Percentiles rank a stretch among this genome's conserved stretches.
These are phyloP conservation scores for Candida insectalens DNA, from an alignment of 805 yeast genomes.

Conservation along the genomic window DNA sequence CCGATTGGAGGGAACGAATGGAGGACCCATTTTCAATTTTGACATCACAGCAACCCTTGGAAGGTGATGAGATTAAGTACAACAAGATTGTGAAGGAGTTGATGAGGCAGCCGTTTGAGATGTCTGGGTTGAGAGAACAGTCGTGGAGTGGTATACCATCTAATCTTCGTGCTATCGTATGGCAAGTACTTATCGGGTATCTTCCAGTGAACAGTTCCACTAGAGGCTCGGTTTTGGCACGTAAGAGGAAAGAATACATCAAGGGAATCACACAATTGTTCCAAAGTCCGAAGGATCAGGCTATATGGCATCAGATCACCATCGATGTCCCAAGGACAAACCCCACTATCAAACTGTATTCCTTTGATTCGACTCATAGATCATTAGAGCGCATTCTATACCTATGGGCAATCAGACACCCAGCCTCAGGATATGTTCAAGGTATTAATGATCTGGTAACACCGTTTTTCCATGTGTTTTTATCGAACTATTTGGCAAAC, in stretches of 20 bases:
- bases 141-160: slow-evolving; percentile 94
- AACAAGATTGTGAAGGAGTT: slow-evolving; percentile 58
- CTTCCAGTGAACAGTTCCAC: slow-evolving; percentile 78
- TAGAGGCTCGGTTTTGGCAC: slow-evolving; percentile 54
- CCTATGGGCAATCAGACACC: slow-evolving; percentile 94
- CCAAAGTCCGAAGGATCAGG: slow-evolving; percentile 50
- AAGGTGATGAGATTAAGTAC: slow-evolving; percentile 44
- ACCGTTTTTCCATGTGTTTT: slow-evolving; percentile 83
- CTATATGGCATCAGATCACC: slow-evolving; percentile 90
- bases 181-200: slow-evolving; percentile 89
- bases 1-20: slow-evolving; percentile 28
- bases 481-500: slow-evolving; percentile 51
- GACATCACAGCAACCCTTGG: slow-evolving; percentile 19
- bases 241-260: slow-evolving; percentile 79
- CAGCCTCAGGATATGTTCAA: slow-evolving; percentile 96
- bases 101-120: slow-evolving; percentile 44
- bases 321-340: slow-evolving; percentile 94
- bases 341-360: slow-evolving; percentile 70
- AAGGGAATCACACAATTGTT: slow-evolving; percentile 68
- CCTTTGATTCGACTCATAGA: slow-evolving; percentile 59
- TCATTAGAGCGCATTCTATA: slow-evolving; percentile 75
- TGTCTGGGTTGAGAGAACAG: slow-evolving; percentile 61
- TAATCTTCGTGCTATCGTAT: slow-evolving; percentile 68
- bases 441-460: slow-evolving; percentile 93
- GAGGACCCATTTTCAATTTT: slow-evolving; percentile 32